phyloP scores from a whole-genome alignment of 805 yeast species.

The Sugiyamaella qingdaonensis region DNA sequence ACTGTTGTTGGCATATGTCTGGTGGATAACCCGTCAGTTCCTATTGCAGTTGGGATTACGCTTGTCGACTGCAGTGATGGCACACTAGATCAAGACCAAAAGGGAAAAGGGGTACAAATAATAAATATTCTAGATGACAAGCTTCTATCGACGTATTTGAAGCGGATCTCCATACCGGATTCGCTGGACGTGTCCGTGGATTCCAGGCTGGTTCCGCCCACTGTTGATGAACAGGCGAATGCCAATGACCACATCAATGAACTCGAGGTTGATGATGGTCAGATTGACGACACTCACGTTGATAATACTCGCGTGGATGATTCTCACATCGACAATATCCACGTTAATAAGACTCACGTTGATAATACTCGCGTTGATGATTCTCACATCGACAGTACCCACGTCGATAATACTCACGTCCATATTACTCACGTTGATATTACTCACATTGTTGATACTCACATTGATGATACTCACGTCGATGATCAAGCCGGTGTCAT shows the following conservation, averaged over 20 bases:
- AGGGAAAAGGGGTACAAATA: constrained; percentile 76
- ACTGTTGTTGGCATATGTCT: constrained; percentile 68
- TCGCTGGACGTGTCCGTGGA: constrained; percentile 6
- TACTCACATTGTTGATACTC: background rate
- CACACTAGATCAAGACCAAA: constrained; percentile 48
- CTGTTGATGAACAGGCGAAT: no score
- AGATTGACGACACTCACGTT: no score
- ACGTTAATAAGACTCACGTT: no score
- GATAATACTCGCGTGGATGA: no score
- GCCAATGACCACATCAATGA: constrained; percentile 13
- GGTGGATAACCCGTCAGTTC: constrained; percentile 55
- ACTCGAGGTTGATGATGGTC: background rate
- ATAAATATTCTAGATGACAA: constrained; percentile 68
- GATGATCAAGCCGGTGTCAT: no score
- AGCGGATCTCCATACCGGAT: constrained; percentile 26
- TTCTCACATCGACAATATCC: no score
- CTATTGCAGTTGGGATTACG: constrained; percentile 70
- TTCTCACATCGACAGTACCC: no score
- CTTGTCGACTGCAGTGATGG: constrained; percentile 26
- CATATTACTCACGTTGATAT: no score
- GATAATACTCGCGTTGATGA: no score
- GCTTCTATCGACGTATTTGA: constrained; percentile 49
- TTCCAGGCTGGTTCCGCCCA: background rate
- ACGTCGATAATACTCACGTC: no score
- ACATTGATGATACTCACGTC: no score